Percentiles rank a stretch among this genome's conserved stretches.
These are phyloP conservation scores for Lodderomyces jiufengensis DNA, from an alignment of 1,139 yeast species.

Conservation along the genomic window DNA sequence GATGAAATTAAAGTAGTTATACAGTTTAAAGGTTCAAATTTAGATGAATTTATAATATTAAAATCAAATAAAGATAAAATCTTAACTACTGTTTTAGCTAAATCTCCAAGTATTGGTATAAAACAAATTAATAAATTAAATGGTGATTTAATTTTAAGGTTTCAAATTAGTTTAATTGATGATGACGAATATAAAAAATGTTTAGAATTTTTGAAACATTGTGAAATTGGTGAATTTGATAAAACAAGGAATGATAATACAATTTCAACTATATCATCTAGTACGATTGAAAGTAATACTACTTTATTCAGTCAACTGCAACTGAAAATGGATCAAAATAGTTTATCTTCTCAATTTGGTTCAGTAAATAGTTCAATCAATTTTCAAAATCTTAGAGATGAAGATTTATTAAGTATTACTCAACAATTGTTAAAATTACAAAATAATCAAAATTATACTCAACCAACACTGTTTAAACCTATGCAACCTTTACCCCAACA, in stretches of 20 bases:
- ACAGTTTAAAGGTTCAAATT: conserved; percentile 22
- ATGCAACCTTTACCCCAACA: not conserved
- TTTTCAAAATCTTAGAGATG: too few species aligned
- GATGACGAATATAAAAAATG: conserved; percentile 14
- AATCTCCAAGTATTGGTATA: conserved; percentile 24
- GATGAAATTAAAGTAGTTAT: conserved; percentile 5
- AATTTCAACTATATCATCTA: too few species aligned
- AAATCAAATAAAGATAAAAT: conserved; percentile 7
- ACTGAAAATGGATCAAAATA: too few species aligned
- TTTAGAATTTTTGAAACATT: conserved; percentile 8
- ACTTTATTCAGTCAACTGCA: too few species aligned
- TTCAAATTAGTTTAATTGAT: conserved; percentile 19
- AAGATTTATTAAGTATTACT: too few species aligned
- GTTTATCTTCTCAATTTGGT: too few species aligned
- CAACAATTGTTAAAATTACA: too few species aligned
- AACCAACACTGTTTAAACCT: too few species aligned
- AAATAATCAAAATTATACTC: too few species aligned
- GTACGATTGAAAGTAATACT: too few species aligned
- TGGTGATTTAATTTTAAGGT: conserved; percentile 19
- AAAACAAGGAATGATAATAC: too few species aligned
- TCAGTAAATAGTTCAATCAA: too few species aligned
- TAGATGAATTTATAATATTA: conserved; percentile 10
- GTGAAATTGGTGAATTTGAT: not conserved
- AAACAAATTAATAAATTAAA: conserved; percentile 17
- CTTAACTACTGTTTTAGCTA: conserved; percentile 19